Conservation (phyloP, 148 eudicot genomes). For the Polygonum maritimum region DNA sequence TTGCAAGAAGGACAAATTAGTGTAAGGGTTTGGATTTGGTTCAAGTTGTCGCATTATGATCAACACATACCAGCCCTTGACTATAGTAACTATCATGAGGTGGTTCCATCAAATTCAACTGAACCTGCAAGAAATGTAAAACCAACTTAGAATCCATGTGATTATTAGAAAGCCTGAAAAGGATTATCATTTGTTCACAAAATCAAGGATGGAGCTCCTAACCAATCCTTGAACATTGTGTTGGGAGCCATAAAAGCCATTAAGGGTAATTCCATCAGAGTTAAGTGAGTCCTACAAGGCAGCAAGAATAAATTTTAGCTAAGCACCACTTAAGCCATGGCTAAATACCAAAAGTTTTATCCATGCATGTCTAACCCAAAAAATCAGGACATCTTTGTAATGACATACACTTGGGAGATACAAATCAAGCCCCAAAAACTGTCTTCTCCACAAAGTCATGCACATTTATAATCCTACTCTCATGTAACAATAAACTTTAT, state of each 20-base stretch:
- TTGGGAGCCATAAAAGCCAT: constrained; percentile 8
- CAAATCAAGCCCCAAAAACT: background rate
- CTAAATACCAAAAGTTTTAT: background rate
- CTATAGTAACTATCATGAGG: constrained; percentile 82
- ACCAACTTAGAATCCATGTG: background rate
- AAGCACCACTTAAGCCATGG: background rate
- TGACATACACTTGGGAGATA: background rate
- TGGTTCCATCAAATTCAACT: constrained; percentile 92
- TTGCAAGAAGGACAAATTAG: background rate
- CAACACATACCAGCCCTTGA: constrained; percentile 72
- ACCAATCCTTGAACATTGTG: constrained; percentile 13
- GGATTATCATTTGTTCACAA: background rate
- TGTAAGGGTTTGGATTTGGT: background rate
- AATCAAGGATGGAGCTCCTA: constrained; percentile 2
- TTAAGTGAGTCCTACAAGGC: constrained; percentile 9
- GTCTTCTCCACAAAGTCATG: background rate
- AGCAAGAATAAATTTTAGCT: background rate
- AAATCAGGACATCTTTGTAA: background rate
- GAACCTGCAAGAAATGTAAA: constrained; percentile 32
- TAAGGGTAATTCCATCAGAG: constrained; percentile 11
- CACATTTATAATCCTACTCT: background rate
- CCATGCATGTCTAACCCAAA: background rate
- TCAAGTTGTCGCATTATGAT: background rate
- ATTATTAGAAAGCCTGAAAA: background rate
- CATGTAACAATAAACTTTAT: background rate